Evolutionary conservation across 305 asterid species (phyloP).

Genomic region (Solanum hybrid): DNA sequence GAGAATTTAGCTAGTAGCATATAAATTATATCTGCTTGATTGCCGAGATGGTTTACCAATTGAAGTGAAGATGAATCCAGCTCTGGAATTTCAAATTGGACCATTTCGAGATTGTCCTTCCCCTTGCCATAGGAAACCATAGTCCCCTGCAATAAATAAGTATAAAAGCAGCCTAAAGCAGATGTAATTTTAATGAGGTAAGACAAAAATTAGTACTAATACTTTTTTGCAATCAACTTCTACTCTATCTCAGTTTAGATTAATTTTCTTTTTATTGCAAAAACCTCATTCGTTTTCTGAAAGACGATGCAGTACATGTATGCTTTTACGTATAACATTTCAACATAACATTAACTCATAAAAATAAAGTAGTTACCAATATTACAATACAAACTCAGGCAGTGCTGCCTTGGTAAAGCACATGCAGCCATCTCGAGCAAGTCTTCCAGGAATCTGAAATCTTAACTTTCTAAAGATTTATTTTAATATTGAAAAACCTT

Average conservation of each 20-base stretch:
- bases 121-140: slow-evolving; percentile 20
- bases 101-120: slow-evolving; percentile 20
- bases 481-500: background rate
- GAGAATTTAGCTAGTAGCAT: background rate
- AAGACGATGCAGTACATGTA: background rate
- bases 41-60: slow-evolving; percentile 28
- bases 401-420: background rate
- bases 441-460: background rate
- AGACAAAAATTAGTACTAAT: background rate
- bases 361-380: background rate
- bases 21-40: background rate
- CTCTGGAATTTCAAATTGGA: slow-evolving; percentile 71
- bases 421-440: background rate
- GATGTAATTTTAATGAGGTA: slow-evolving; percentile 11
- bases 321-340: background rate
- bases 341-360: background rate
- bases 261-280: slow-evolving; percentile 16
- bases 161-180: slow-evolving; percentile 5
- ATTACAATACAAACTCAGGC: background rate
- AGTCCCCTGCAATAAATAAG: slow-evolving; percentile 37
- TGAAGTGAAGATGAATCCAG: slow-evolving; percentile 35
- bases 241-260: slow-evolving; percentile 14
- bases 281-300: slow-evolving; percentile 18
- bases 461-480: background rate
- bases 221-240: slow-evolving; percentile 14